Conservation (phyloP, 2,329 filamentous ascomycete species). For the Verticillium longisporum region DNA sequence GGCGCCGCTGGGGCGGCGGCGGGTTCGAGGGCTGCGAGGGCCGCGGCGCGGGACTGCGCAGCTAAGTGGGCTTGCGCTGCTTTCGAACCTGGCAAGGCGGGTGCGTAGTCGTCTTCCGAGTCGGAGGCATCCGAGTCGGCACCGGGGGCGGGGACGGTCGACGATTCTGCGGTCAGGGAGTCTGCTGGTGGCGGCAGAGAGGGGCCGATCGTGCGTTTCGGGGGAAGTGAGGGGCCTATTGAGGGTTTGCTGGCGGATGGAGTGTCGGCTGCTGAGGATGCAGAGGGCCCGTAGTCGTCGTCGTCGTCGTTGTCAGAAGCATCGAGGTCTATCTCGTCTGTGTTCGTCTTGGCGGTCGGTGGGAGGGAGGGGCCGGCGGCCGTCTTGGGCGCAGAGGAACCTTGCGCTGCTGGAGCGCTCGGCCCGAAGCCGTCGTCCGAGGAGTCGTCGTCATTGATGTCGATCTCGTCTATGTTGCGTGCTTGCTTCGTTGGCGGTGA, state of each 20-base stretch:
- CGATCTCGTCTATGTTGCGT: constrained; percentile 45
- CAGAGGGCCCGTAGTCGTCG: constrained; percentile 21
- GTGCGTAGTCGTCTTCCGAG: constrained; percentile 44
- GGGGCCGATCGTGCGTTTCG: constrained; percentile 31
- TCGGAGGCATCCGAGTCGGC: constrained; percentile 24
- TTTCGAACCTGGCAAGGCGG: constrained; percentile 44
- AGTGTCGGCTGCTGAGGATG: constrained; percentile 11
- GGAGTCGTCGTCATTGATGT: constrained; percentile 33
- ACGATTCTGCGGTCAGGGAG: constrained; percentile 28
- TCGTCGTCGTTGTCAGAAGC: constrained; percentile 24
- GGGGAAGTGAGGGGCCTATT: constrained; percentile 18
- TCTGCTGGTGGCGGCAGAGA: constrained; percentile 31
- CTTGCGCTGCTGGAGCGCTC: constrained; percentile 17
- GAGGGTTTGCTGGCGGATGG: constrained; percentile 10
- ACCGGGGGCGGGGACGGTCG: constrained; percentile 24
- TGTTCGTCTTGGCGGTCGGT: constrained; percentile 25
- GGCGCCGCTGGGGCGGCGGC: constrained; percentile 28
- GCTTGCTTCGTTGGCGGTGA: constrained; percentile 40
- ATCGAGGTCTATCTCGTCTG: constrained; percentile 33
- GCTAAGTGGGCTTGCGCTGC: constrained; percentile 23
- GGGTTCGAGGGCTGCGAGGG: constrained; percentile 19
- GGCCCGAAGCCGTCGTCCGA: constrained; percentile 37
- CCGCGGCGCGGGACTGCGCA: constrained; percentile 36
- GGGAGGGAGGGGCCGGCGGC: constrained; percentile 18
- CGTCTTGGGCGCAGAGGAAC: constrained; percentile 10